Percentiles rank a stretch among this genome's conserved stretches.
These are phyloP conservation scores for Termitomyces eurrhizus DNA, from an alignment of 768 basidiomycete species.

Conservation along the genomic window DNA sequence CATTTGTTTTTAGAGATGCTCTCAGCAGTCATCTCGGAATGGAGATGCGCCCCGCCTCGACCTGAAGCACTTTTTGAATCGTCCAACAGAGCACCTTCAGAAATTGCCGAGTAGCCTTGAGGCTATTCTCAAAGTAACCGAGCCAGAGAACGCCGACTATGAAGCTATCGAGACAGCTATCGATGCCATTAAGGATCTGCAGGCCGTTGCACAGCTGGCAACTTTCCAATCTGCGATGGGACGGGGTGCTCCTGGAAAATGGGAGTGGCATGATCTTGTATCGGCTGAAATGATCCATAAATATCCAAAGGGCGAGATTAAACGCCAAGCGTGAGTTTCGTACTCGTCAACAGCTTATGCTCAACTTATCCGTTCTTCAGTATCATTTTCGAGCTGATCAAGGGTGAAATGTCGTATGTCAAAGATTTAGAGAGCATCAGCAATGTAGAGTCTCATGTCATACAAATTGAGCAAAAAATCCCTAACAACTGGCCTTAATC, in stretches of 20 bases:
- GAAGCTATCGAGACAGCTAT: slow-evolving; percentile 85
- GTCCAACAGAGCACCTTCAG: slow-evolving; percentile 81
- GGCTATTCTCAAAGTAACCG: slow-evolving; percentile 82
- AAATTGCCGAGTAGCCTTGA: slow-evolving; percentile 84
- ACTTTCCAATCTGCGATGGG: slow-evolving; percentile 92
- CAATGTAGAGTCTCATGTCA: slow-evolving; percentile 41
- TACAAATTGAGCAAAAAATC: background rate
- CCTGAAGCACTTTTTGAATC: slow-evolving; percentile 73
- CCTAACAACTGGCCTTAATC: slow-evolving; percentile 1
- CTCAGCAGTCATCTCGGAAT: slow-evolving; percentile 32
- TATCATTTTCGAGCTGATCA: slow-evolving; percentile 91
- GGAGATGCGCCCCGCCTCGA: slow-evolving; percentile 48
- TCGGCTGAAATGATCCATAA: slow-evolving; percentile 55
- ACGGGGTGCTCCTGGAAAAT: slow-evolving; percentile 71
- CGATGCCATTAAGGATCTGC: slow-evolving; percentile 77
- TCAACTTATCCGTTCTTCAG: slow-evolving; percentile 34
- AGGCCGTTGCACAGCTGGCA: slow-evolving; percentile 74
- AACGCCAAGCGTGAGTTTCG: slow-evolving; percentile 74
- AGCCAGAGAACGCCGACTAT: slow-evolving; percentile 72
- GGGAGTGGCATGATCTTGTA: slow-evolving; percentile 91
- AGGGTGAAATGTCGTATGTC: slow-evolving; percentile 94
- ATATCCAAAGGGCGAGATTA: slow-evolving; percentile 70
- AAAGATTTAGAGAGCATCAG: slow-evolving; percentile 87
- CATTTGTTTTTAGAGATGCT: slow-evolving; percentile 34
- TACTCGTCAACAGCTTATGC: background rate